Conservation (phyloP, 441 rosid genomes). For the Erodium trifolium region DNA sequence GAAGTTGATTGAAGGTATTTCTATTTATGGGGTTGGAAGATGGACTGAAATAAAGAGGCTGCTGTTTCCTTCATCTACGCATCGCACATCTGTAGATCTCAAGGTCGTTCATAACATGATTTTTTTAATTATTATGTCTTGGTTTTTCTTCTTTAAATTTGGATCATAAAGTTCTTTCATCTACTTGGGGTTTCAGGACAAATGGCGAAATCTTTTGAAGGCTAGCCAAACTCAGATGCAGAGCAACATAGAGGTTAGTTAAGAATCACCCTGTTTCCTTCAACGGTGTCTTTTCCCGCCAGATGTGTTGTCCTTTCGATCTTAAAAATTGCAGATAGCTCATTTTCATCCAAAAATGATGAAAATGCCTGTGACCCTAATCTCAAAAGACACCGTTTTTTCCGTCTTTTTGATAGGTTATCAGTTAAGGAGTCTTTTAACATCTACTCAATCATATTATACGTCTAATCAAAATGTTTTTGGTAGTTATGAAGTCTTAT, state of each 20-base stretch:
- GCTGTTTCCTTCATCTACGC: slow-evolving; percentile 8
- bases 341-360: too few relatives aligned
- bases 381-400: too few relatives aligned
- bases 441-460: too few relatives aligned
- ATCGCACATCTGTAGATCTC: slow-evolving; percentile 6
- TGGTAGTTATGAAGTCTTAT: too few relatives aligned
- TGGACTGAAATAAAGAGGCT: slow-evolving; percentile 9
- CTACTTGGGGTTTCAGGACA: slow-evolving; percentile 4
- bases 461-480: too few relatives aligned
- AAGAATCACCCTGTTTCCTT: not conserved
- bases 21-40: slow-evolving; percentile 6
- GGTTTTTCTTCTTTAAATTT: not conserved
- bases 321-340: too few relatives aligned
- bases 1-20: slow-evolving; percentile 7
- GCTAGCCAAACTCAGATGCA: slow-evolving; percentile 5
- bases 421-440: too few relatives aligned
- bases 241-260: not conserved
- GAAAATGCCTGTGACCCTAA: too few relatives aligned
- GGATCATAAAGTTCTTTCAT: not conserved
- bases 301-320: too few relatives aligned
- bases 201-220: slow-evolving; percentile 9
- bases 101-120: not conserved
- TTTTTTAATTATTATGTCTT: not conserved
- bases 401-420: too few relatives aligned
- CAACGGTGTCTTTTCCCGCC: not conserved